A percentile compares a stretch with the other conserved stretches of the same genome.
Evolutionary conservation across 805 yeast genomes (phyloP).

Genomic region (Sugiyamaella americana): DNA sequence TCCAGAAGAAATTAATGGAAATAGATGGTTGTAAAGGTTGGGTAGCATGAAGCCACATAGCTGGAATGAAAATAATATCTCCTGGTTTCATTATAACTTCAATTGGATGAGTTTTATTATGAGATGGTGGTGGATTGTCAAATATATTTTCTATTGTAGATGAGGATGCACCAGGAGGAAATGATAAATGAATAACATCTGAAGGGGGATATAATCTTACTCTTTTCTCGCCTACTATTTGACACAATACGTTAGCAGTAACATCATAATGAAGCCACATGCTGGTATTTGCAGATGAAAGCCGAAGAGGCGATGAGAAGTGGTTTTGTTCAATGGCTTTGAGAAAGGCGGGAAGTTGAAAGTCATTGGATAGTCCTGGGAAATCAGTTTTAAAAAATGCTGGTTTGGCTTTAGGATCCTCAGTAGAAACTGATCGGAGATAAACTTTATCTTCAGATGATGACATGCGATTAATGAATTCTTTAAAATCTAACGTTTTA

Average conservation of each 20-base stretch:
- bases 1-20: constrained; percentile 35
- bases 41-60: constrained; percentile 37
- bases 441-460: constrained; percentile 15
- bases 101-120: constrained; percentile 22
- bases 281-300: constrained; percentile 31
- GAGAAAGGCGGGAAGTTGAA: constrained; percentile 27
- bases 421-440: constrained; percentile 28
- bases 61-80: constrained; percentile 34
- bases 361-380: constrained; percentile 29
- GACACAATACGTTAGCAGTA: constrained; percentile 34
- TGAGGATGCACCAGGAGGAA: constrained; percentile 32
- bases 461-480: constrained; percentile 25
- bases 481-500: constrained; percentile 25
- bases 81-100: constrained; percentile 33
- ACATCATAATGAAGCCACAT: constrained; percentile 37
- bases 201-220: constrained; percentile 34
- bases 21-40: constrained; percentile 29
- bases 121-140: constrained; percentile 10
- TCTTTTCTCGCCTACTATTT: constrained; percentile 31
- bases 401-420: constrained; percentile 29
- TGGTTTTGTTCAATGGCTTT: constrained; percentile 18
- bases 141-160: constrained; percentile 32
- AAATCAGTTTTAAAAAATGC: constrained; percentile 30
- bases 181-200: constrained; percentile 27
- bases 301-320: constrained; percentile 33